Evolutionary conservation across 202 grass and related monocot species (phyloP), one percentile per base, ranked within the genome.

Genomic region (Musa balbisiana): DNA sequence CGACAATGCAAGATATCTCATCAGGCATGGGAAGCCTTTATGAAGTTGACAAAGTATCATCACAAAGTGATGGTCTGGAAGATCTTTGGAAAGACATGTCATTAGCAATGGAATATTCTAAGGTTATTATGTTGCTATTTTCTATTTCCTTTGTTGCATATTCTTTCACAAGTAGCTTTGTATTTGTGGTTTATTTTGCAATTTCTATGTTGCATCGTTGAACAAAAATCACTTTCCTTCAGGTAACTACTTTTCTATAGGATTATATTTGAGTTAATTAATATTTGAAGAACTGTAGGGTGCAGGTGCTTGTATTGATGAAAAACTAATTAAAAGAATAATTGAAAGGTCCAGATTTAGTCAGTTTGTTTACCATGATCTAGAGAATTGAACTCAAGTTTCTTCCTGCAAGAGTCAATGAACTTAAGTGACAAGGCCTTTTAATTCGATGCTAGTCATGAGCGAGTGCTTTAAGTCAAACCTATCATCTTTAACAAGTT

Each of bases 11-110:
- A 81, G 69, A 80, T 43, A 77, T 26, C 49, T 74, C 24, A 62
- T 33, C 76, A 73, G 74, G 64, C 79, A 56, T 81, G 62, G 74
- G 81, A 66, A 73, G 76, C 64, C 58, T 78, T 56, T 67, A 73
- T 33, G 81, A 90, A 81, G 85, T 90, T 62, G 83, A 87, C 25
- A 51, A 87, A 73, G 74, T 82, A 75, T 74, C 70, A 80, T 69
- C 75, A 1, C 74, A 86, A 75, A 86, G 73, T 81, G 95, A 99
- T 87, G 91, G 81, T 71, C 73, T 94, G 20, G 91, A 98, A 27
- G 91, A 94, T 85, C 73, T 94, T 58, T 98, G 91, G 94, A 98
- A 89, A 67, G 94, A 94, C 72, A 92, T 90, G 78, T 87, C 94
- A 51, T 10, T 98, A 78, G 91, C 94, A 72, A 80, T 93, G 82